Conservation (phyloP, 805 yeast genomes). For the Huiozyma naganishii region DNA sequence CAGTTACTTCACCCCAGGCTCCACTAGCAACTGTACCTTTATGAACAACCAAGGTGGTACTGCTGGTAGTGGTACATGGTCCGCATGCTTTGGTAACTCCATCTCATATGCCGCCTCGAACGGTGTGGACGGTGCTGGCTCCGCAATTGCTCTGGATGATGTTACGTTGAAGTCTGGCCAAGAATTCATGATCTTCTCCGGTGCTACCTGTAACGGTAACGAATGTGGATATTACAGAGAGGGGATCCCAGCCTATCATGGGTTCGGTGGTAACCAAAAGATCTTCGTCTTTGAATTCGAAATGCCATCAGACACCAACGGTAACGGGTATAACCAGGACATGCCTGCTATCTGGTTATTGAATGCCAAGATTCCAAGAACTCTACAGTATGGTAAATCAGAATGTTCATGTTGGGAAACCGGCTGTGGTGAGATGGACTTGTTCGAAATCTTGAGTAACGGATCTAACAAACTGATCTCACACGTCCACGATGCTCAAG, state of each 20-base stretch:
- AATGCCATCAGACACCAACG: conserved; percentile 69
- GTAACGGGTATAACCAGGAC: conserved; percentile 52
- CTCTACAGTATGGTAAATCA: conserved; percentile 79
- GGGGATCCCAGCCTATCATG: conserved; percentile 88
- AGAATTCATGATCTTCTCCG: conserved; percentile 79
- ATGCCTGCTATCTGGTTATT: conserved; percentile 98
- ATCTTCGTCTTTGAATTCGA: conserved; percentile 86
- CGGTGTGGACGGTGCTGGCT: conserved; percentile 61
- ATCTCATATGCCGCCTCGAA: conserved; percentile 73
- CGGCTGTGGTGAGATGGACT: conserved; percentile 97
- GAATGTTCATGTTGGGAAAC: conserved; percentile 92
- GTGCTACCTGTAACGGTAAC: conserved; percentile 43
- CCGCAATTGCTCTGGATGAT: conserved; percentile 58
- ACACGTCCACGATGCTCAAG: conserved; percentile 72
- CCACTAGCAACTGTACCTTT: conserved; percentile 64
- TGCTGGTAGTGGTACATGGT: conserved; percentile 80
- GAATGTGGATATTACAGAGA: conserved; percentile 81
- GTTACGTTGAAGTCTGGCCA: conserved; percentile 58
- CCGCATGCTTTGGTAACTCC: conserved; percentile 81
- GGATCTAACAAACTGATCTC: conserved; percentile 70
- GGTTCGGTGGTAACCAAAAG: conserved; percentile 77
- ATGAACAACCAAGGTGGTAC: conserved; percentile 83
- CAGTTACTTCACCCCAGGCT: conserved; percentile 67
- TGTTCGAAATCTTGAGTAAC: conserved; percentile 74
- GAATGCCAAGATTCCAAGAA: conserved; percentile 94